Evolutionary conservation across 306 rosid genomes (phyloP).

Genomic region (Arachis stenosperma): DNA sequence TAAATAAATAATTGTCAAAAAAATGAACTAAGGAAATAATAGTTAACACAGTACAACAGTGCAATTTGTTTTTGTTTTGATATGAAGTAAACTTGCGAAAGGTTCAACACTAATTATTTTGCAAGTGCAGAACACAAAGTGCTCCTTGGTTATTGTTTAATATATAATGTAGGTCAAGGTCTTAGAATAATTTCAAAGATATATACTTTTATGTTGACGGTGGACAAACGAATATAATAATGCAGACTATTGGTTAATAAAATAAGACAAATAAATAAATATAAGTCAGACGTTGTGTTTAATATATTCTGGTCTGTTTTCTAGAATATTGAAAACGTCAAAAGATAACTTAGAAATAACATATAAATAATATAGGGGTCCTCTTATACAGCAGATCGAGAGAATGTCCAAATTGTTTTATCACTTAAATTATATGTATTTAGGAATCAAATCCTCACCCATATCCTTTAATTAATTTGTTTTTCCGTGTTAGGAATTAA

Average conservation of each 20-base stretch:
- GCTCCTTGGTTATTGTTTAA: slow-evolving; percentile 14
- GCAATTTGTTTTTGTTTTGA: too few species aligned
- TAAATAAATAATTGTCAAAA: too few species aligned
- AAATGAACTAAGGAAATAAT: too few species aligned
- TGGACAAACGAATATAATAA: slow-evolving; percentile 31
- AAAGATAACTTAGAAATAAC: slow-evolving; percentile 6
- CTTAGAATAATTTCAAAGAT: slow-evolving; percentile 16
- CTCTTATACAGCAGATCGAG: slow-evolving; percentile 8
- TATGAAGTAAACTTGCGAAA: slow-evolving; percentile 37
- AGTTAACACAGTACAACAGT: too few species aligned
- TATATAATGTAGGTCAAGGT: slow-evolving; percentile 29
- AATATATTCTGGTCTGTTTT: slow-evolving; percentile 27
- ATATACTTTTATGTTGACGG: slow-evolving; percentile 41
- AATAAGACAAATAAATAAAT: slow-evolving; percentile 6
- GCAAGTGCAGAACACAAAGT: neutral
- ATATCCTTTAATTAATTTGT: slow-evolving; percentile 37
- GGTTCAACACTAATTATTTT: slow-evolving; percentile 18
- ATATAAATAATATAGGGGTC: slow-evolving; percentile 15
- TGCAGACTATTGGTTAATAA: neutral
- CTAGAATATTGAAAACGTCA: slow-evolving; percentile 28
- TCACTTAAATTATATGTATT: slow-evolving; percentile 27
- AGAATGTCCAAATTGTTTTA: slow-evolving; percentile 29
- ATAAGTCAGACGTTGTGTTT: slow-evolving; percentile 38
- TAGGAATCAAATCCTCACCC: slow-evolving; percentile 45
- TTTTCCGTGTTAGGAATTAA: slow-evolving; percentile 4